Conservation (phyloP, 2,329 filamentous ascomycete species). For the Colletotrichum liaoningense region DNA sequence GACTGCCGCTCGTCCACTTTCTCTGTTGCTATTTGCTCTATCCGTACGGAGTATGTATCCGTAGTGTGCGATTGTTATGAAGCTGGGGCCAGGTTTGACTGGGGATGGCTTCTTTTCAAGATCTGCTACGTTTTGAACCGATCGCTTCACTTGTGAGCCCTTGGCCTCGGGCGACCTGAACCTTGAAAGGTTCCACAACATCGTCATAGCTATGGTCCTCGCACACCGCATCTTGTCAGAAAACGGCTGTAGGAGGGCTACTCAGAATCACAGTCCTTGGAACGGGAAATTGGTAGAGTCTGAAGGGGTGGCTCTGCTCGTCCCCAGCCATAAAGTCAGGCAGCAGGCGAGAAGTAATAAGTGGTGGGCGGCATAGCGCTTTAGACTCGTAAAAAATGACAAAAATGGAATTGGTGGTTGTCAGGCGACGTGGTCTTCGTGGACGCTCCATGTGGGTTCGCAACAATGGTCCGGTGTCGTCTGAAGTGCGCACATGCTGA, state of each 20-base stretch:
- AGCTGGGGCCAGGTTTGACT: constrained; percentile 5
- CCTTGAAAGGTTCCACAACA: constrained; percentile 24
- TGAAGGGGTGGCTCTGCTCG: neutral
- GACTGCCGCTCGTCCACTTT: neutral
- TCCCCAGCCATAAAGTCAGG: neutral
- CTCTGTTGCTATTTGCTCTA: neutral
- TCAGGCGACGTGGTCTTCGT: constrained; percentile 17
- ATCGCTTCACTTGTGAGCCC: constrained; percentile 22
- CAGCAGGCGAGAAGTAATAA: neutral
- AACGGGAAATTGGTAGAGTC: constrained; percentile 5
- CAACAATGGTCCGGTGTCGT: constrained; percentile 9
- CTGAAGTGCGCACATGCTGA: constrained; percentile 28
- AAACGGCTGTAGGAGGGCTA: neutral
- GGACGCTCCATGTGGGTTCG: neutral
- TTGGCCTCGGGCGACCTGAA: constrained; percentile 13
- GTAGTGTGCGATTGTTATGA: neutral
- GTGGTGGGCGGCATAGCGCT: neutral
- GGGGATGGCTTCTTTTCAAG: constrained; percentile 3
- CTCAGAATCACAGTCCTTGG: constrained; percentile 4
- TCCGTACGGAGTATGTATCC: neutral
- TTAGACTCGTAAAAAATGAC: constrained; percentile 9
- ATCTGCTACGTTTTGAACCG: constrained; percentile 27
- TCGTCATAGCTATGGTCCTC: constrained; percentile 19
- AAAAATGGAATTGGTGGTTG: neutral
- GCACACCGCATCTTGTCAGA: constrained; percentile 28